Conservation (phyloP, 176 grass and related monocot species). For the Echinochloa phyllopogon region DNA sequence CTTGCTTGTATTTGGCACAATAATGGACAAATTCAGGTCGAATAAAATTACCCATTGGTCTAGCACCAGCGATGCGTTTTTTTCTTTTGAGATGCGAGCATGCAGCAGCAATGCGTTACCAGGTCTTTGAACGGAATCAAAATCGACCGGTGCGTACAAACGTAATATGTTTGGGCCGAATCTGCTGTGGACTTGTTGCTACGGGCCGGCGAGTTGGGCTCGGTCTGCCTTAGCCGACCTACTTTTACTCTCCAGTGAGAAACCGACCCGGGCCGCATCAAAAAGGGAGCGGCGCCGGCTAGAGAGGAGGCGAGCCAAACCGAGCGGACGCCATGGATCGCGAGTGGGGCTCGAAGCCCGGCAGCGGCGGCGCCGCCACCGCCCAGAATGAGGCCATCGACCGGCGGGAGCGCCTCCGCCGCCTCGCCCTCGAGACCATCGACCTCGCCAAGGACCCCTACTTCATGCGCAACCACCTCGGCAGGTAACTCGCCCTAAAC, state of each 20-base stretch:
- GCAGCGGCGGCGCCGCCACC: constrained; percentile 88
- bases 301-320: constrained; percentile 18
- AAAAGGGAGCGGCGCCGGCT: neutral
- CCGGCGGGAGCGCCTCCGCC: constrained; percentile 90
- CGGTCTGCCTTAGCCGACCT: neutral
- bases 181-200: neutral
- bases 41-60: neutral
- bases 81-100: too few relatives aligned
- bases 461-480: constrained; percentile 99
- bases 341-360: constrained; percentile 94
- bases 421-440: constrained; percentile 95
- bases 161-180: neutral
- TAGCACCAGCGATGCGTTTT: neutral
- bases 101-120: too few relatives aligned
- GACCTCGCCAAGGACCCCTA: constrained; percentile 99
- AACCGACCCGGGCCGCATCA: neutral
- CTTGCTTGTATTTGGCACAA: constrained; percentile 9
- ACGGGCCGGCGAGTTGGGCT: neutral
- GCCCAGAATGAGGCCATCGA: constrained; percentile 97
- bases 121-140: neutral
- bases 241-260: neutral
- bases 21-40: constrained; percentile 16
- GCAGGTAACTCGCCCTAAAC: constrained; percentile 62
- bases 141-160: neutral
- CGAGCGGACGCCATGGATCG: constrained; percentile 79